Evolutionary conservation across 768 basidiomycete species (phyloP).

Genomic region (Lentinula raphanica): DNA sequence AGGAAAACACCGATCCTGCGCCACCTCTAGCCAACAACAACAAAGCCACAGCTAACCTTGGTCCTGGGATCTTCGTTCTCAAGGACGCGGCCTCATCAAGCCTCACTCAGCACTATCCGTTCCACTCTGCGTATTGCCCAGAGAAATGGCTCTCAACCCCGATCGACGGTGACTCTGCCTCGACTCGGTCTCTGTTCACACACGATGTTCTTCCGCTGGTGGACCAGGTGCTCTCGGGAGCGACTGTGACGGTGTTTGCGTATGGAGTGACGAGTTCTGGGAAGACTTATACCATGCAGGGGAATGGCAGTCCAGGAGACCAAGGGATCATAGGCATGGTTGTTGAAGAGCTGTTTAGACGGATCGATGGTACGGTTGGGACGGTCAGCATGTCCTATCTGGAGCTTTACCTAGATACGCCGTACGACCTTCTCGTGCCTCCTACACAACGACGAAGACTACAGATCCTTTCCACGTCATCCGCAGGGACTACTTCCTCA

Average conservation of each 20-base stretch:
- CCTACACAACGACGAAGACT: constrained; percentile 43
- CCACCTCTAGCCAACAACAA: background rate
- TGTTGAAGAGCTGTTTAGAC: constrained; percentile 37
- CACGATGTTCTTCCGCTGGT: background rate
- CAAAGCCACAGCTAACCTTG: background rate
- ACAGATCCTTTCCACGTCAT: constrained; percentile 34
- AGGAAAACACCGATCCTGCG: background rate
- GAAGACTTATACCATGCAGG: constrained; percentile 94
- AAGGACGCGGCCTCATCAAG: background rate
- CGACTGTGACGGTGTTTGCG: constrained; percentile 79
- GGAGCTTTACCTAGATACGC: constrained; percentile 91
- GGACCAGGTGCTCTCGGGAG: background rate
- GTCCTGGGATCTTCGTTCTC: background rate
- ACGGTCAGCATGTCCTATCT: constrained; percentile 50
- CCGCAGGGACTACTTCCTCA: background rate
- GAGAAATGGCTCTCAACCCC: background rate
- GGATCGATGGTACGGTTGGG: background rate
- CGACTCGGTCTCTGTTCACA: background rate
- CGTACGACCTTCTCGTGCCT: constrained; percentile 80
- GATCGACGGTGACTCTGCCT: background rate
- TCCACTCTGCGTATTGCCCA: constrained; percentile 2
- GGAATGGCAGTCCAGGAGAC: constrained; percentile 46
- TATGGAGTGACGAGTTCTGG: constrained; percentile 91
- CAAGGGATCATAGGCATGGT: constrained; percentile 84
- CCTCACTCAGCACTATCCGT: background rate